Evolutionary conservation across 805 yeast species (phyloP).

Genomic region (Zygoascus tannicola): DNA sequence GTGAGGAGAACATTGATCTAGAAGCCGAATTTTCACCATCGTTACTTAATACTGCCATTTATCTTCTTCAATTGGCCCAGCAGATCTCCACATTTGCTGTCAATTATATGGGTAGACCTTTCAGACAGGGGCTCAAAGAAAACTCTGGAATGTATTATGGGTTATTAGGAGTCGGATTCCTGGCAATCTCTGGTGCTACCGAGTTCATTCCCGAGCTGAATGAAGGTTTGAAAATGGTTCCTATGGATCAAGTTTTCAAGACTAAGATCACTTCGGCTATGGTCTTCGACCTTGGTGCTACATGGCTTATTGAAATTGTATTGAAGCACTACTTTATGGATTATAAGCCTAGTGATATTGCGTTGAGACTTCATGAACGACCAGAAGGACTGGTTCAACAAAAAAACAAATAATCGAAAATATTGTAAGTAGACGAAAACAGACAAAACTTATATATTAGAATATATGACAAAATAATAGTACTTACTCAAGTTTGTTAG

Average conservation of each 20-base stretch:
- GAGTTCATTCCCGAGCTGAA: conserved; percentile 92
- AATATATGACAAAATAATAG: too few species aligned
- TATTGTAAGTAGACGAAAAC: too few species aligned
- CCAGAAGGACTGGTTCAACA: conserved; percentile 15
- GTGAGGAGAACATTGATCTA: conserved; percentile 80
- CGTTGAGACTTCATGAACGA: conserved; percentile 33
- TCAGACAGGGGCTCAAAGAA: conserved; percentile 80
- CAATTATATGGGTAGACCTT: conserved; percentile 94
- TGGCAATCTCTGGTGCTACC: conserved; percentile 86
- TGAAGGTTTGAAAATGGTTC: conserved; percentile 84
- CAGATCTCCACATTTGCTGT: conserved; percentile 97
- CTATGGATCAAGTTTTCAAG: conserved; percentile 70
- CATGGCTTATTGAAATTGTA: conserved; percentile 70
- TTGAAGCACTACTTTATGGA: conserved; percentile 81
- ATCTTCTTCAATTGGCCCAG: conserved; percentile 86
- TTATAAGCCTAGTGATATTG: conserved; percentile 86
- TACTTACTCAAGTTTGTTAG: too few species aligned
- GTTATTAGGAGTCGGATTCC: conserved; percentile 75
- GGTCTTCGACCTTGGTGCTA: conserved; percentile 62
- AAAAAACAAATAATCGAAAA: conserved; percentile 16
- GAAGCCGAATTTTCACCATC: conserved; percentile 87
- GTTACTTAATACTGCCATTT: conserved; percentile 90
- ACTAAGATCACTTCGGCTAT: conserved; percentile 63
- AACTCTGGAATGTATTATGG: conserved; percentile 98
- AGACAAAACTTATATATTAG: too few species aligned